phyloP scores from a whole-genome alignment of 495 filamentous ascomycete genomes.

The Penicillium subrubescens region DNA sequence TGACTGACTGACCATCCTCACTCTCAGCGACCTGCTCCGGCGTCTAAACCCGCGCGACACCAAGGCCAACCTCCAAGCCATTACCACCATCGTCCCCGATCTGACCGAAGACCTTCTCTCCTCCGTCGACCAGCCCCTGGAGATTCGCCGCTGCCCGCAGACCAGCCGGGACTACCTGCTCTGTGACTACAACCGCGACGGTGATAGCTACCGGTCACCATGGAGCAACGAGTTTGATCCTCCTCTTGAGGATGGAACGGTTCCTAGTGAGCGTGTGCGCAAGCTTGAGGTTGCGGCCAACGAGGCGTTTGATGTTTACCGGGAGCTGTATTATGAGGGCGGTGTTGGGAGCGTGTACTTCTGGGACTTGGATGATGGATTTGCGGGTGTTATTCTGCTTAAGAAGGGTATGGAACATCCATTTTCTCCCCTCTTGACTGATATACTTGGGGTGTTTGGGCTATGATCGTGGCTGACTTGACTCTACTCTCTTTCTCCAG shows the following conservation, averaged over 20 bases:
- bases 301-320: slow-evolving; percentile 95
- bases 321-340: slow-evolving; percentile 97
- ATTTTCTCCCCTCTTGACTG: not conserved
- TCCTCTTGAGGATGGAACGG: slow-evolving; percentile 72
- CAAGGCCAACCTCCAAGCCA: slow-evolving; percentile 75
- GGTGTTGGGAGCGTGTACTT: slow-evolving; percentile 95
- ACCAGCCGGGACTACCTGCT: slow-evolving; percentile 94
- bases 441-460: not conserved
- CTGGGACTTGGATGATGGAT: slow-evolving; percentile 98
- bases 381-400: slow-evolving; percentile 90
- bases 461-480: not conserved
- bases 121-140: slow-evolving; percentile 93
- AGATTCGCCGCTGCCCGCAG: slow-evolving; percentile 79
- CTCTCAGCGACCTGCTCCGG: slow-evolving; percentile 88
- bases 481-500: slow-evolving; percentile 32
- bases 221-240: slow-evolving; percentile 99
- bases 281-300: slow-evolving; percentile 93
- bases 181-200: slow-evolving; percentile 99
- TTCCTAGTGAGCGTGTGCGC: slow-evolving; percentile 82
- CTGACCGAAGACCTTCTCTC: slow-evolving; percentile 97
- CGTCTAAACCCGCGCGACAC: slow-evolving; percentile 94
- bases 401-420: slow-evolving; percentile 75
- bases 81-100: slow-evolving; percentile 84
- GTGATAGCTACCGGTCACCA: slow-evolving; percentile 92
- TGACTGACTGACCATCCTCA: slow-evolving; percentile 32